phyloP scores from a whole-genome alignment of 208 protist species.

The Leishmania tarentolae region DNA sequence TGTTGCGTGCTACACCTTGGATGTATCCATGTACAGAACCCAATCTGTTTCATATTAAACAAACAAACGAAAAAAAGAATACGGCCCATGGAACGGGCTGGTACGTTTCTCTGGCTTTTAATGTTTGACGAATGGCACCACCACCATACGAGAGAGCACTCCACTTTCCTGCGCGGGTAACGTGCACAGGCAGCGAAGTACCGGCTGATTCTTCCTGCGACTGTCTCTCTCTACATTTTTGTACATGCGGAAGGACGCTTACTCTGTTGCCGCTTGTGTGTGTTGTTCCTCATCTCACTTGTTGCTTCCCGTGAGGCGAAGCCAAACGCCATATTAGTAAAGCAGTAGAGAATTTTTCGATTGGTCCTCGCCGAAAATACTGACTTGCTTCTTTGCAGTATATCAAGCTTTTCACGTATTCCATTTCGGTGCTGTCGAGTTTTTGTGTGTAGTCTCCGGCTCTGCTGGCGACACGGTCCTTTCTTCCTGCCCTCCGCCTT shows the following conservation, averaged over 20 bases:
- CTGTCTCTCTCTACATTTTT: background rate
- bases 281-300: no score
- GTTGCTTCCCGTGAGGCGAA: background rate
- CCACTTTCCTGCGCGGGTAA: background rate
- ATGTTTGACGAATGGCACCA: background rate
- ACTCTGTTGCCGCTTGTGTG: background rate
- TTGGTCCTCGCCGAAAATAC: no score
- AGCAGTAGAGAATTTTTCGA: background rate
- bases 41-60: no score
- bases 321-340: background rate
- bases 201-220: background rate
- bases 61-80: no score
- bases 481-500: background rate
- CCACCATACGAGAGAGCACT: background rate
- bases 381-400: background rate
- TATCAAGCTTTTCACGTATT: background rate
- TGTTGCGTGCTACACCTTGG: background rate
- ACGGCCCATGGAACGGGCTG: no score
- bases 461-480: background rate
- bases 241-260: background rate
- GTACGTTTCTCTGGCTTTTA: background rate
- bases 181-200: background rate
- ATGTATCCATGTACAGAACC: slow-evolving; percentile 1
- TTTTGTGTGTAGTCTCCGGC: background rate
- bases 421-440: background rate